Conservation (phyloP, 257 asterid species). For the Nicotiana tabacum region DNA sequence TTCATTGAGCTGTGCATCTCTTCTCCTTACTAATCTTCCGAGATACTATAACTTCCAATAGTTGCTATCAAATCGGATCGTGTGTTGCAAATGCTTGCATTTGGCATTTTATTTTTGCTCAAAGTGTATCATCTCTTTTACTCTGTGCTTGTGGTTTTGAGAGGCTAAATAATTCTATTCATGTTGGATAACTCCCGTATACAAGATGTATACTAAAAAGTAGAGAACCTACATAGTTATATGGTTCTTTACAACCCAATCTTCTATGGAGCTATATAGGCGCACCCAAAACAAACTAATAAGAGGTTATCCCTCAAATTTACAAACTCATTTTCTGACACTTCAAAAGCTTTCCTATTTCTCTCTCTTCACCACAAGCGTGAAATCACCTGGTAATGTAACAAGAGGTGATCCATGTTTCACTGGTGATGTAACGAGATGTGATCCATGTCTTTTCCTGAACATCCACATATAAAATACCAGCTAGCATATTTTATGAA, state of each 20-base stretch:
- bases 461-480: too few relatives aligned
- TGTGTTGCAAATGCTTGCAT: not conserved
- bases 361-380: not conserved
- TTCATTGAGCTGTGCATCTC: not conserved
- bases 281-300: not conserved
- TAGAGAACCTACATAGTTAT: not conserved
- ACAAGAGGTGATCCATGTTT: too few relatives aligned
- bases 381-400: too few relatives aligned
- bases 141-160: not conserved
- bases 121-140: not conserved
- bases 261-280: not conserved
- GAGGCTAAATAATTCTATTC: not conserved
- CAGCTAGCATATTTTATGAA: too few relatives aligned
- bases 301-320: not conserved
- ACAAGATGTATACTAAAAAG: not conserved
- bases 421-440: too few relatives aligned
- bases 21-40: not conserved
- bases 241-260: not conserved
- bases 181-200: not conserved
- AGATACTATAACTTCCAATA: not conserved
- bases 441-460: too few relatives aligned
- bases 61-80: not conserved
- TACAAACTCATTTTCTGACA: not conserved
- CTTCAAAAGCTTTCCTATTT: not conserved
- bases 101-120: not conserved